Conservation (phyloP, 1,284 basidiomycete genomes). For the Austropuccinia psidii region DNA sequence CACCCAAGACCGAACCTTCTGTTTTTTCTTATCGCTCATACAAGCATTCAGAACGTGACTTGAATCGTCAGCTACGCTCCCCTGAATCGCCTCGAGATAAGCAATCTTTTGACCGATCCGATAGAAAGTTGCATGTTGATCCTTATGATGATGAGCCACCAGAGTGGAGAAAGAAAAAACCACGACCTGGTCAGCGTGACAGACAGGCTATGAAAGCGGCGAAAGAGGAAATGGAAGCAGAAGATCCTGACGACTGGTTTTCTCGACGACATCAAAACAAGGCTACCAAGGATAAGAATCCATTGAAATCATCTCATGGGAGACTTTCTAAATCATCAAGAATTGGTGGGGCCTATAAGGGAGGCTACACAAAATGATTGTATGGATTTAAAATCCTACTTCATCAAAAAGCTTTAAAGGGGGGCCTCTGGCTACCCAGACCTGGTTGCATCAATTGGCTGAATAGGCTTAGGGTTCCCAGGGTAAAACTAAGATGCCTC, state of each 20-base stretch:
- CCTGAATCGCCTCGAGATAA: not conserved
- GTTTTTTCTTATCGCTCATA: slow-evolving; percentile 14
- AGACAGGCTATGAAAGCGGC: not conserved
- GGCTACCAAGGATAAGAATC: not conserved
- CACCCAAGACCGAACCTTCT: slow-evolving; percentile 18
- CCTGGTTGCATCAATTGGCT: too few relatives aligned
- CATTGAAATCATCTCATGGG: not conserved
- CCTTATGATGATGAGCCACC: not conserved
- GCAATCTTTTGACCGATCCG: not conserved
- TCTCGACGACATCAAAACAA: slow-evolving; percentile 6
- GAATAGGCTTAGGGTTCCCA: too few relatives aligned
- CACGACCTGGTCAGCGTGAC: not conserved
- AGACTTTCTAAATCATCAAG: not conserved
- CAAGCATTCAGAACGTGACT: not conserved
- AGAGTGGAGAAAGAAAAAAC: not conserved
- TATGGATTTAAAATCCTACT: too few relatives aligned
- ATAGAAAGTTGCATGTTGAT: not conserved
- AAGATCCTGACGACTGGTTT: slow-evolving; percentile 31
- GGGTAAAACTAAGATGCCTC: too few relatives aligned
- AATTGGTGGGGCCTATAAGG: slow-evolving; percentile 30
- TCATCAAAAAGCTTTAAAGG: too few relatives aligned
- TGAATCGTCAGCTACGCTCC: not conserved
- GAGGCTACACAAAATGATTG: slow-evolving; percentile 28
- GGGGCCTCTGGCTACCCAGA: too few relatives aligned
- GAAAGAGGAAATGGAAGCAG: not conserved